Evolutionary conservation across 2,329 filamentous ascomycete species (phyloP), one percentile per base, ranked within the genome.

Genomic region (Hypoxylon sp.): DNA sequence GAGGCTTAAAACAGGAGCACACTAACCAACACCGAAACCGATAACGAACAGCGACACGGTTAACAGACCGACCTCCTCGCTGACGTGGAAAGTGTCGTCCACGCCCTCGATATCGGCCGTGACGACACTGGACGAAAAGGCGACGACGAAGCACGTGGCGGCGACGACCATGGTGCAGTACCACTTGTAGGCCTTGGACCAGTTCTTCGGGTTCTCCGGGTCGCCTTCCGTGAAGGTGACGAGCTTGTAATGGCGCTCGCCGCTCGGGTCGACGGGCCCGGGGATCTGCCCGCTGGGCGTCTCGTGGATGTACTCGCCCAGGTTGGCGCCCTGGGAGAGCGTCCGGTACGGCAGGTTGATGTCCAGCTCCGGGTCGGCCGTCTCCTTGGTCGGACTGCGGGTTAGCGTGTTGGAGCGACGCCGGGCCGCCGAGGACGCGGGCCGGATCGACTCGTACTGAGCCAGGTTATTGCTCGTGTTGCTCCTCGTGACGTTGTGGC

Each of bases 111-210:
- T 79, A 70, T 92, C 89, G 9, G 91, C 86, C 0, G 92, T 96
- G 70, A 96, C 87, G 64, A 96, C 88, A 48, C 87, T 86, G 45
- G 88, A 91, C 20, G 81, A 79, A 55, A 91, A 85, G 0, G 88
- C 87, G 40, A 91, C 88, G 35, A 90, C 87, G 70, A 92, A 91
- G 69, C 88, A 91, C 1, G 88, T 90, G 18, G 84, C 62, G 1
- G 92, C 89, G 0, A 96, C 91, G 13, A 91, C 86, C 88, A 96
- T 92, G 20, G 92, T 97, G 70, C 85, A 88, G 69, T 88, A 91
- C 90, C 91, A 94, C 75, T 93, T 95, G 73, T 79, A 88, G 1
- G 76, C 78, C 73, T 91, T 92, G 54, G 83, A 85, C 90, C 90
- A 95, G 74, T 94, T 95, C 80, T 94, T 94, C 0, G 91, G 91